Conservation (phyloP, 164 flowering plant species). For the Piper longum region DNA sequence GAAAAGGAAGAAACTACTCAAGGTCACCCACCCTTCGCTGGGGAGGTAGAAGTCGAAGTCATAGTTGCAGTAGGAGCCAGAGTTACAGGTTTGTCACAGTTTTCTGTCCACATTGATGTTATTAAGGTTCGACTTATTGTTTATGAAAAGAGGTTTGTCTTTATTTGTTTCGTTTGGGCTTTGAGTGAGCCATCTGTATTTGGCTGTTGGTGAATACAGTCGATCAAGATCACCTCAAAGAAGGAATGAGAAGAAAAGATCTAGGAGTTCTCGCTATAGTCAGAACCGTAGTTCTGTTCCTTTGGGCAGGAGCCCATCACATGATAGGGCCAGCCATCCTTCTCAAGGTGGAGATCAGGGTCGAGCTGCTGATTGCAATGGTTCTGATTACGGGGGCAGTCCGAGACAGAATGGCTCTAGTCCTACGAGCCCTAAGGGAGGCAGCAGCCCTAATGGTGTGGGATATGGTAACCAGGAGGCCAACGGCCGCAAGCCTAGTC, state of each 20-base stretch:
- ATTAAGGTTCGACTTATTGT: background rate
- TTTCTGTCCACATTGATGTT: background rate
- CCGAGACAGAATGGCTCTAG: constrained; percentile 39
- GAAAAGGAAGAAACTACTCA: constrained; percentile 43
- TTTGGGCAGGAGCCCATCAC: constrained; percentile 27
- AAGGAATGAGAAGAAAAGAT: constrained; percentile 29
- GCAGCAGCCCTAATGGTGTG: constrained; percentile 19
- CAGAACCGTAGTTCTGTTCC: constrained; percentile 47
- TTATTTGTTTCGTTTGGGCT: background rate
- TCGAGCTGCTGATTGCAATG: constrained; percentile 13
- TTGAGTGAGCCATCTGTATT: background rate
- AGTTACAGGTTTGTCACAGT: constrained; percentile 48
- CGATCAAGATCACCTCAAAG: constrained; percentile 57
- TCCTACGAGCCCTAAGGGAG: constrained; percentile 8
- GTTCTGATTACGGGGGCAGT: constrained; percentile 48
- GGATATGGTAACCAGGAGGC: constrained; percentile 3
- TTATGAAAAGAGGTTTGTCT: no score
- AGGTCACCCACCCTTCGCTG: constrained; percentile 39
- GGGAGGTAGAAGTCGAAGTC: constrained; percentile 38
- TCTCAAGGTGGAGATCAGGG: constrained; percentile 19
- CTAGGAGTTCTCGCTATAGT: constrained; percentile 42
- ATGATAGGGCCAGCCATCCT: constrained; percentile 26
- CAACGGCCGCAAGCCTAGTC: constrained; percentile 10
- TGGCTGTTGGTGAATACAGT: constrained; percentile 14
- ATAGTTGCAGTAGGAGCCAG: constrained; percentile 56